Conservation (phyloP, 768 basidiomycete genomes). For the Mycena belliarum region DNA sequence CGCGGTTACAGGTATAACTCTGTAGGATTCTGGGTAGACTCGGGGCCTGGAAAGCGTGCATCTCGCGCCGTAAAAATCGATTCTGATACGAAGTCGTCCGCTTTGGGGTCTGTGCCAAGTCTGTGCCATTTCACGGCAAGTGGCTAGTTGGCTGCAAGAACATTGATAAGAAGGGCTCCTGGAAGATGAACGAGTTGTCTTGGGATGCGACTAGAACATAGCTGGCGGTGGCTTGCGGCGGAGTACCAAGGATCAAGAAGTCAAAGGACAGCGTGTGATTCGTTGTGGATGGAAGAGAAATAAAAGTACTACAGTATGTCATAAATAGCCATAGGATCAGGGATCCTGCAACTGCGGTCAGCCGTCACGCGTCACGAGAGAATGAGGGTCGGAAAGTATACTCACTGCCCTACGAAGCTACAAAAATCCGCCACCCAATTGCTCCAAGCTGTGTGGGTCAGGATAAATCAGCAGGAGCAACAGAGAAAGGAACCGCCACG, state of each 20-base stretch:
- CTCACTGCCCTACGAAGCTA: background rate
- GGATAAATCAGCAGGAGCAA: background rate
- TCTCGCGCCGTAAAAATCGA: too few relatives aligned
- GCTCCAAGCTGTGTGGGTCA: conserved; percentile 15
- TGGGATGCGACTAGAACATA: background rate
- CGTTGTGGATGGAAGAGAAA: background rate
- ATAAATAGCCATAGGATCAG: conserved; percentile 1
- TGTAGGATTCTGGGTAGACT: too few relatives aligned
- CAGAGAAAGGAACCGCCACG: background rate
- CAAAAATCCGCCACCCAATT: conserved; percentile 8
- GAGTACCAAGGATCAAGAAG: too few relatives aligned
- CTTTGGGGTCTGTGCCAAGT: too few relatives aligned
- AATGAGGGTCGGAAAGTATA: background rate
- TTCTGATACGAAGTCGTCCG: too few relatives aligned
- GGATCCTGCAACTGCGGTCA: background rate
- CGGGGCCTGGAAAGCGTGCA: too few relatives aligned
- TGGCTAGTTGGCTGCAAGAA: too few relatives aligned
- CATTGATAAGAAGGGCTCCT: background rate
- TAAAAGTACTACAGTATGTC: conserved; percentile 8
- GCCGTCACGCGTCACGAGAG: background rate
- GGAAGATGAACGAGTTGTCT: background rate
- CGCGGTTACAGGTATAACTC: too few relatives aligned
- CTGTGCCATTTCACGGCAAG: too few relatives aligned
- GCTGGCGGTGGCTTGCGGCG: background rate
- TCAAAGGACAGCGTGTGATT: background rate